These are phyloP conservation scores for Viola pubescens DNA, from an alignment of 441 rosid genomes.

Conservation along the genomic window DNA sequence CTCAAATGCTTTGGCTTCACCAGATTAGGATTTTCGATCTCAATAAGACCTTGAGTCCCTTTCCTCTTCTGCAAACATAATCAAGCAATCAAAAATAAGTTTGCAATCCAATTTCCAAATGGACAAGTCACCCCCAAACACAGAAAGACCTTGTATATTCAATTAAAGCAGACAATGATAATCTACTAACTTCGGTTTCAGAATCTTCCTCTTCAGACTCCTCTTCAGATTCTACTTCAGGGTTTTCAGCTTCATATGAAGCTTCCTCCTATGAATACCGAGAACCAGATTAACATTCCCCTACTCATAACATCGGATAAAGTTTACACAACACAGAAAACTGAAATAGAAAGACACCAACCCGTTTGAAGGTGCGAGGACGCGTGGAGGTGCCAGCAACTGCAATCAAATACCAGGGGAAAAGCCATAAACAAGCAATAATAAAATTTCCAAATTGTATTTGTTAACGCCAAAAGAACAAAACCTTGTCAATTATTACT, in stretches of 20 bases:
- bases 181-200: conserved; percentile 51
- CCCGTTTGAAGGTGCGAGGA: conserved; percentile 77
- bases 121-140: neutral
- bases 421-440: neutral
- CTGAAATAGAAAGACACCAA: conserved; percentile 18
- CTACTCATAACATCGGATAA: neutral
- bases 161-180: neutral
- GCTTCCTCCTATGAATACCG: conserved; percentile 51
- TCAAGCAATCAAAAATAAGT: neutral
- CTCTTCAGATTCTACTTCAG: conserved; percentile 46
- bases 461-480: neutral
- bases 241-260: conserved; percentile 36
- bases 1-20: conserved; percentile 65
- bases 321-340: neutral
- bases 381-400: conserved; percentile 91
- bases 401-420: conserved; percentile 24
- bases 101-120: neutral
- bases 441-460: too few species aligned
- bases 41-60: conserved; percentile 72
- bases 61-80: conserved; percentile 55
- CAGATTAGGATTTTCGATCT: conserved; percentile 82
- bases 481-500: neutral
- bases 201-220: conserved; percentile 67
- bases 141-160: neutral
- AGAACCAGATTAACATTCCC: neutral